A percentile compares a stretch with the other conserved stretches of the same genome.
phyloP scores from a whole-genome alignment of 225 moss, liverwort and hornwort genomes.

The Marchantia paleacea region DNA sequence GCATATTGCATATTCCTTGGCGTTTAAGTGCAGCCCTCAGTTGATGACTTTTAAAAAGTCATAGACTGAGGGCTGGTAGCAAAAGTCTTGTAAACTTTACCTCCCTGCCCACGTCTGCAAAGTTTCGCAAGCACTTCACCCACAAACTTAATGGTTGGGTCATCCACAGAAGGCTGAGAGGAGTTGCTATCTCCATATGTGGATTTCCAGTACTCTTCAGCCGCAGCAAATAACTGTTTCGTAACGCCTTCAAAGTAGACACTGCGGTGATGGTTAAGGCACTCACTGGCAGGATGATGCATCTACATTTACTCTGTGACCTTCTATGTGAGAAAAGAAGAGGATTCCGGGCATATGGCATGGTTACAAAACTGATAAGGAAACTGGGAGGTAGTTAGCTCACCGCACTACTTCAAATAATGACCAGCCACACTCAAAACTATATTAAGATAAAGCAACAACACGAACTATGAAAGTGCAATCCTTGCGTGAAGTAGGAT shows the following conservation, averaged over 20 bases:
- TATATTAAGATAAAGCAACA: background rate
- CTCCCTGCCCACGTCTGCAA: conserved; percentile 87
- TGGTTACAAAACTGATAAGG: background rate
- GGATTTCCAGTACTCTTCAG: conserved; percentile 58
- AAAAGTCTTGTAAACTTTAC: conserved; percentile 26
- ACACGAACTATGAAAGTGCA: background rate
- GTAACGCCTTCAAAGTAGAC: conserved; percentile 52
- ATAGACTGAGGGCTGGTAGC: background rate
- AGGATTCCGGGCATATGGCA: background rate
- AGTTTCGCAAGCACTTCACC: conserved; percentile 68
- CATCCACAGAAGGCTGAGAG: conserved; percentile 26
- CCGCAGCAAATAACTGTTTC: conserved; percentile 63
- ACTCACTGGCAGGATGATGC: background rate
- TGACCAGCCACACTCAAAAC: background rate
- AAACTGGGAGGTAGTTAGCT: background rate
- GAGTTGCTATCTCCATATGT: conserved; percentile 17
- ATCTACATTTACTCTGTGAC: background rate
- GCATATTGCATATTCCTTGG: background rate
- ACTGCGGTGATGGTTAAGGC: conserved; percentile 51
- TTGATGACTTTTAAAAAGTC: background rate
- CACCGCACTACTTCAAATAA: background rate
- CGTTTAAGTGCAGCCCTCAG: background rate
- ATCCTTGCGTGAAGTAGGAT: conserved; percentile 33
- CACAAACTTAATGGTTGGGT: conserved; percentile 57
- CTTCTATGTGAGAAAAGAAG: background rate